Conservation (phyloP, 2,329 filamentous ascomycete species). For the Aspergillus udagawae region DNA sequence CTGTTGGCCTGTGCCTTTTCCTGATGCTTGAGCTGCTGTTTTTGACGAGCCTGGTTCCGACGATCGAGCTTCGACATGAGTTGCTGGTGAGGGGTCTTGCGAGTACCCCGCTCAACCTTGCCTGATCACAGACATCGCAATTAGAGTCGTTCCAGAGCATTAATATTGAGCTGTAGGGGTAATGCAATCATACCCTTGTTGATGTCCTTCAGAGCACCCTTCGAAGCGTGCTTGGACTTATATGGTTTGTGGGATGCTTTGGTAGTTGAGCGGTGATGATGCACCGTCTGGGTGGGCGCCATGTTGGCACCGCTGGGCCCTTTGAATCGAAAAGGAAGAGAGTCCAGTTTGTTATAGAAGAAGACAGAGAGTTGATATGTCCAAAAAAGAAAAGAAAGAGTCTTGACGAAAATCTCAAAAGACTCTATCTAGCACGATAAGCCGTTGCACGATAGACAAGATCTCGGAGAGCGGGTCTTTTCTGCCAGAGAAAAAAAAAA, state of each 20-base stretch:
- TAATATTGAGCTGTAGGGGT: background rate
- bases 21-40: conserved; percentile 75
- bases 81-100: conserved; percentile 91
- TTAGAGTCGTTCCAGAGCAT: background rate
- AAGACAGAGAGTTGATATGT: conserved; percentile 10
- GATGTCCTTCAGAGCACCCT: conserved; percentile 77
- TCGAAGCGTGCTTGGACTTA: conserved; percentile 88
- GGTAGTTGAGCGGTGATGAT: conserved; percentile 90
- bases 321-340: conserved; percentile 83
- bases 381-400: conserved; percentile 2
- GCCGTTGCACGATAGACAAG: background rate
- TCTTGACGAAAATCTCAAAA: conserved; percentile 9
- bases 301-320: conserved; percentile 62
- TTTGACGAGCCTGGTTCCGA: conserved; percentile 90
- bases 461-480: conserved; percentile 3
- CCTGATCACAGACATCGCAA: conserved; percentile 48
- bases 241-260: conserved; percentile 85
- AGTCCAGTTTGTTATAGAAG: conserved; percentile 35
- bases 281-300: conserved; percentile 60
- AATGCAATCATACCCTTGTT: conserved; percentile 64
- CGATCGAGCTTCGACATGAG: conserved; percentile 97
- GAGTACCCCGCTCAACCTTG: conserved; percentile 71
- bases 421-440: conserved; percentile 1
- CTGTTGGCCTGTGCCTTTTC: conserved; percentile 75
- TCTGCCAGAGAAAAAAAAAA: conserved; percentile 23